These are phyloP conservation scores for Theileria sp. DNA, from an alignment of 169 alveolate species.

Conservation along the genomic window DNA sequence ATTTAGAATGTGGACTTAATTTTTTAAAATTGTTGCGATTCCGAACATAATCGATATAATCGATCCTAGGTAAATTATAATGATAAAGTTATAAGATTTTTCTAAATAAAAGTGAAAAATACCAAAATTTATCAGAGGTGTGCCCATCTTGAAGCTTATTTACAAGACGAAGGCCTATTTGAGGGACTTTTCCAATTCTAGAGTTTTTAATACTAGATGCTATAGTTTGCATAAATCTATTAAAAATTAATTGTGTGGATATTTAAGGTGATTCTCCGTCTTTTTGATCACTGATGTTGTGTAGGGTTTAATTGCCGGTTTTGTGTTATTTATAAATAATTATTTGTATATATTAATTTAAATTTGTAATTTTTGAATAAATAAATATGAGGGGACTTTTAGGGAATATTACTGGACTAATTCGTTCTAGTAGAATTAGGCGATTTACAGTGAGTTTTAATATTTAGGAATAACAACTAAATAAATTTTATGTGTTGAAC, in stretches of 20 bases:
- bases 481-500: background rate
- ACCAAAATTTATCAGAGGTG: slow-evolving; percentile 61
- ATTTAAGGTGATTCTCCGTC: background rate
- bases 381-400: slow-evolving; percentile 3
- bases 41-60: slow-evolving; percentile 28
- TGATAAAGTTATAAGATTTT: background rate
- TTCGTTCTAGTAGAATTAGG: background rate
- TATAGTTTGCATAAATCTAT: slow-evolving; percentile 33
- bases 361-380: background rate
- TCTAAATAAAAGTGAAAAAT: background rate
- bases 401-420: background rate
- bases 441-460: slow-evolving; percentile 7
- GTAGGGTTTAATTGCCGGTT: slow-evolving; percentile 2
- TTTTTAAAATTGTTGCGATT: slow-evolving; percentile 20
- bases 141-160: slow-evolving; percentile 41
- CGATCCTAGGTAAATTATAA: slow-evolving; percentile 17
- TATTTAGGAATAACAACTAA: background rate
- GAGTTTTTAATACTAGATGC: slow-evolving; percentile 45
- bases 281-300: background rate
- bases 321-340: background rate
- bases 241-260: slow-evolving; percentile 5
- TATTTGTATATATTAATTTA: background rate
- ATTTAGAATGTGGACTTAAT: slow-evolving; percentile 64
- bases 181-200: slow-evolving; percentile 56
- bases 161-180: slow-evolving; percentile 54